Base-by-base conservation (phyloP, 768 basidiomycete genomes). In the Tricholoma saponaceum region DNA sequence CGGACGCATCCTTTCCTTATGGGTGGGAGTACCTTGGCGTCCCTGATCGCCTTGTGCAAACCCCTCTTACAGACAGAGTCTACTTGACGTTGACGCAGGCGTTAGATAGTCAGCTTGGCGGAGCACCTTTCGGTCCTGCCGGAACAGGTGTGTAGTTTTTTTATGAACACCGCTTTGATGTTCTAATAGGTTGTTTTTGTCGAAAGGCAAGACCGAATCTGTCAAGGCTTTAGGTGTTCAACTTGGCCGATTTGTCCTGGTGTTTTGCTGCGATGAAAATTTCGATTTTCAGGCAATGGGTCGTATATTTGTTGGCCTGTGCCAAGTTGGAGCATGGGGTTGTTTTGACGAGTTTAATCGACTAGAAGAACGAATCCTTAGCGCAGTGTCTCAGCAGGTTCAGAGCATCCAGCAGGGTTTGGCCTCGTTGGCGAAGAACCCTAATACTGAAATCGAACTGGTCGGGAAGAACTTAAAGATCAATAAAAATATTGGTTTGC, bases 241-340 rank as follows among this genome's bases (percentile, higher is more conserved):
- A 66, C 85, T 99, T 5, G 97, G 97, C 39, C 87, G 97, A 35
- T 99, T 99, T 67, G 97, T 99, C n/a, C 81, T 99, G 50, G 97
- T 99, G n/a, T 99, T 99, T 77, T 98, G 97, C 70, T 99, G 97
- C 67, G 97, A 99, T 72, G 97, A 99, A 71, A 97, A 92, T 0
- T 98, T 99, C 72, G 97, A 99, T 72, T 98, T 98, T 80, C 95
- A 98, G 70, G 97, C 97, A 1, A 98, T 99, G 97, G 97, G 97
- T 61, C 91, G 97, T 61, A 98, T 99, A 64, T 99, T 99, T 69
- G 87, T 98, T 65, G 97, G 97, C 52, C 83, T 99, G 13, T 99
- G 97, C 74, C 95, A 97, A 79, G 97, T 98, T 33, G 97, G 97
- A 30, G 97, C 97, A 0, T 99, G 97, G 97, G 97, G 97, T 12